Evolutionary conservation across 1,284 basidiomycete genomes (phyloP).

Genomic region (Exobasidium cylindrosporum): DNA sequence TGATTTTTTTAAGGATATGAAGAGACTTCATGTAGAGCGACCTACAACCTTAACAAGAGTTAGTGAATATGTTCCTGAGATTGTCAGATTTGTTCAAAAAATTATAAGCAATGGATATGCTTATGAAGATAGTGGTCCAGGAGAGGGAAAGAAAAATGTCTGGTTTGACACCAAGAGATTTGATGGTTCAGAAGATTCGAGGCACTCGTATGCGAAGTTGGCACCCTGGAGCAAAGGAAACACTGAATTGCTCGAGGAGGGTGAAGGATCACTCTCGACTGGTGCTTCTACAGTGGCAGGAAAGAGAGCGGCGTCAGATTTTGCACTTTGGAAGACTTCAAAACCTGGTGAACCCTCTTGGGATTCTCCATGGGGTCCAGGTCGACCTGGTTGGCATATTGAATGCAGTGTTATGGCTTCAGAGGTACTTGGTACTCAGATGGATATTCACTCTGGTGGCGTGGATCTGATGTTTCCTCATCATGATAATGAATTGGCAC

Average conservation of each 20-base stretch:
- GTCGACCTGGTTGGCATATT: constrained; percentile 99
- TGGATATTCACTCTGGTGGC: constrained; percentile 98
- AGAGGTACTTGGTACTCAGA: constrained; percentile 81
- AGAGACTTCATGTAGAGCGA: constrained; percentile 74
- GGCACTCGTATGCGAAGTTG: constrained; percentile 82
- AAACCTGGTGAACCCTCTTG: constrained; percentile 97
- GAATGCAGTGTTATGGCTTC: constrained; percentile 99
- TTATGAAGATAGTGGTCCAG: constrained; percentile 73
- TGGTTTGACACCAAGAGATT: constrained; percentile 93
- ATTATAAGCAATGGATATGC: constrained; percentile 87
- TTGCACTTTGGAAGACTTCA: constrained; percentile 96
- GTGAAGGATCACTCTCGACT: constrained; percentile 69
- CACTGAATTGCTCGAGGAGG: constrained; percentile 82
- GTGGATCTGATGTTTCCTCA: constrained; percentile 97
- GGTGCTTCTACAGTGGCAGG: constrained; percentile 60
- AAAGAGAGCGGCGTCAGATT: constrained; percentile 68
- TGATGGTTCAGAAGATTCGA: constrained; percentile 62
- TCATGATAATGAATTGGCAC: constrained; percentile 98
- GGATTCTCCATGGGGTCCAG: constrained; percentile 92
- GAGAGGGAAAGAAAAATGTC: constrained; percentile 59
- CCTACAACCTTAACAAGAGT: constrained; percentile 92
- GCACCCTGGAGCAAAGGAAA: constrained; percentile 95
- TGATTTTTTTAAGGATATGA: constrained; percentile 91
- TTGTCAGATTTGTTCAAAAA: constrained; percentile 80
- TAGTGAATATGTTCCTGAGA: constrained; percentile 94